Evolutionary conservation across 2,329 filamentous ascomycete species (phyloP).

Genomic region (Ophiocordyceps camponoti-floridani): DNA sequence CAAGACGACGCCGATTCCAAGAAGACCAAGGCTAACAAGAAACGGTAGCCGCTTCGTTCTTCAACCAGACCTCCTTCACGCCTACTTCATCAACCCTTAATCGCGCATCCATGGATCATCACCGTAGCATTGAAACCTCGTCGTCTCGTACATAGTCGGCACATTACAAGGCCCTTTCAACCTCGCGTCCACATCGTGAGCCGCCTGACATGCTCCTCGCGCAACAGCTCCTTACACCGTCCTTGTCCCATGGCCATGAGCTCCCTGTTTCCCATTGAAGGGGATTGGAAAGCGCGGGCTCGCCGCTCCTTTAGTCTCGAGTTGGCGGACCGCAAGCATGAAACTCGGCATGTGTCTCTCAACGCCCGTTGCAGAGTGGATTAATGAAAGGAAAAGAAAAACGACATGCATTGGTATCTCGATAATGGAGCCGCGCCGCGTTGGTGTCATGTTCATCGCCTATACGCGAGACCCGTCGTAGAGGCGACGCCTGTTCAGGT

Average conservation of each 20-base stretch:
- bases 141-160: background rate
- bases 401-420: conserved; percentile 11
- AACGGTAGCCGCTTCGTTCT: background rate
- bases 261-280: too few relatives aligned
- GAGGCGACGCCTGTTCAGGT: background rate
- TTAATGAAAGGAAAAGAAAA: background rate
- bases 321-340: conserved; percentile 5
- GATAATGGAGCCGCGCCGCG: conserved; percentile 1
- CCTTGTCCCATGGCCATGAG: background rate
- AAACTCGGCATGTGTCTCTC: conserved; percentile 13
- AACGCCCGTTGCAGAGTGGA: too few relatives aligned
- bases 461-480: background rate
- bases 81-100: background rate
- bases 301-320: background rate
- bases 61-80: background rate
- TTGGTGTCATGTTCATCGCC: background rate
- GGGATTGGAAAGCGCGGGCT: too few relatives aligned
- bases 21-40: conserved; percentile 4
- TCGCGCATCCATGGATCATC: background rate
- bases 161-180: background rate
- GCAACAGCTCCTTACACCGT: too few relatives aligned
- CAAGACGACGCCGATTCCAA: conserved; percentile 3
- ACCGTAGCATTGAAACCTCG: background rate
- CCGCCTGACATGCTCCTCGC: background rate
- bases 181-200: background rate